Conservation (phyloP, 305 asterid genomes). For the Galium porrigens region DNA sequence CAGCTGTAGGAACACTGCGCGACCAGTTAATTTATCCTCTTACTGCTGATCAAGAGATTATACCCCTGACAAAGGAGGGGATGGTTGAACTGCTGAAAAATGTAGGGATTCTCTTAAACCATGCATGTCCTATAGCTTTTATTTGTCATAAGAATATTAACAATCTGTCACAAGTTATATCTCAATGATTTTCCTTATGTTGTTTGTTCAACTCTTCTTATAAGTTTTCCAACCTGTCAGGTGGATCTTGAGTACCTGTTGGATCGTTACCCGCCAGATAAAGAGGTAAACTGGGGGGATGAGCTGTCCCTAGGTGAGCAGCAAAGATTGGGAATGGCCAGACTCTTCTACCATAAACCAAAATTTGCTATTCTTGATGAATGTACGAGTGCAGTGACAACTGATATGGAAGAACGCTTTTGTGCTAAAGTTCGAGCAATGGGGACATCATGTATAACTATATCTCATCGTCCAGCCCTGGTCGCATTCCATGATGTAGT, state of each 20-base stretch:
- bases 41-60: conserved; percentile 64
- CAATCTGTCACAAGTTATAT: background rate
- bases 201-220: conserved; percentile 6
- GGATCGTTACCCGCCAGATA: conserved; percentile 83
- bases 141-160: background rate
- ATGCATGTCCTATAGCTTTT: conserved; percentile 42
- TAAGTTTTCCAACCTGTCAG: conserved; percentile 22
- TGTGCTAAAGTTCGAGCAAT: conserved; percentile 92
- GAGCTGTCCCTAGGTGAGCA: conserved; percentile 94
- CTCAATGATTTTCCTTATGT: background rate
- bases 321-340: conserved; percentile 98
- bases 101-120: conserved; percentile 32
- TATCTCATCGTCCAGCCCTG: conserved; percentile 98
- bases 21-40: conserved; percentile 97
- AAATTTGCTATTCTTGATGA: conserved; percentile 94
- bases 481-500: conserved; percentile 96
- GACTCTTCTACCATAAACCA: conserved; percentile 95
- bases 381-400: conserved; percentile 98
- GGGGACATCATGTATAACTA: conserved; percentile 97
- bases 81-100: conserved; percentile 87
- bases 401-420: conserved; percentile 97
- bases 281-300: conserved; percentile 97
- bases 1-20: conserved; percentile 92
- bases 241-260: conserved; percentile 95
- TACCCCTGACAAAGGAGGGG: conserved; percentile 58